Conservation (phyloP, 495 filamentous ascomycete genomes). For the Halenospora varia region DNA sequence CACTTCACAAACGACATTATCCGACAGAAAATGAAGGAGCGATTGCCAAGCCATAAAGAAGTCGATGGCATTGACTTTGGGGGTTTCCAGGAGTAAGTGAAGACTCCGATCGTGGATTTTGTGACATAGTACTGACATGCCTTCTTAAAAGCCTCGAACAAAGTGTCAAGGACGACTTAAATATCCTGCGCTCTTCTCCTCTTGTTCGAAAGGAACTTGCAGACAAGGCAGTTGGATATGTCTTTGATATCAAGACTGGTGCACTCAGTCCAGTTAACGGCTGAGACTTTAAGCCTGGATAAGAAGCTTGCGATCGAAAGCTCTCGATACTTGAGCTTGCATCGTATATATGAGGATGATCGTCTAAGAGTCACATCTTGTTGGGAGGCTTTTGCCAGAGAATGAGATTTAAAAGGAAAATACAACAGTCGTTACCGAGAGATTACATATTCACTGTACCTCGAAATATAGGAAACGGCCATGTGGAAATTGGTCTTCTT, state of each 20-base stretch:
- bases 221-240: conserved; percentile 20
- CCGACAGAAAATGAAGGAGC: background rate
- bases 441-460: no score
- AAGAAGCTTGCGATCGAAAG: background rate
- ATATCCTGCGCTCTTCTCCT: conserved; percentile 19
- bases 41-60: background rate
- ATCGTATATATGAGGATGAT: background rate
- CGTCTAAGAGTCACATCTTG: no score
- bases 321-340: background rate
- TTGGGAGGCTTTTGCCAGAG: no score
- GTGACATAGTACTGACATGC: background rate
- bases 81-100: background rate
- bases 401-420: no score
- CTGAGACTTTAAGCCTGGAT: no score
- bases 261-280: background rate
- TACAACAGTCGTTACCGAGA: no score
- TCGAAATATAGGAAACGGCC: no score
- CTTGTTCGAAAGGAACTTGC: conserved; percentile 25
- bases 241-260: conserved; percentile 35
- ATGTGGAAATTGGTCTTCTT: no score
- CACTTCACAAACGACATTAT: background rate
- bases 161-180: conserved; percentile 28
- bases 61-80: background rate
- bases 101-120: background rate
- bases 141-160: conserved; percentile 12